These are phyloP conservation scores for Lasiosphaeria ovina DNA, from an alignment of 495 filamentous ascomycete species.

Conservation along the genomic window DNA sequence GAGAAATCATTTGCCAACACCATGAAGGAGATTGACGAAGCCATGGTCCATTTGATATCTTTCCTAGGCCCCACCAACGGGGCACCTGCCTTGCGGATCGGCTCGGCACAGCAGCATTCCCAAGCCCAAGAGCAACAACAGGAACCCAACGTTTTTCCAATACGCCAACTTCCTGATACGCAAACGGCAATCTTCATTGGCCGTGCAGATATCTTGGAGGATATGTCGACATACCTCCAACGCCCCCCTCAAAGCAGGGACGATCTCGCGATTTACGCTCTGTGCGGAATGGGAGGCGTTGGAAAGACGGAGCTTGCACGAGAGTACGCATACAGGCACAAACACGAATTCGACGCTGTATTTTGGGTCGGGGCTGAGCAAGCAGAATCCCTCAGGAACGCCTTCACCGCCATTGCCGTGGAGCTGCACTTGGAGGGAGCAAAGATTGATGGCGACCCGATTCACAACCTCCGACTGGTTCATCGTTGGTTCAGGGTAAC, in stretches of 20 bases:
- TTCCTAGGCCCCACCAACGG: too few species aligned
- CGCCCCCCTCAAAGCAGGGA: neutral
- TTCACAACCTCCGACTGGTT: neutral
- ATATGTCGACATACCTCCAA: too few species aligned
- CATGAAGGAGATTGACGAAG: too few species aligned
- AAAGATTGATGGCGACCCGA: neutral
- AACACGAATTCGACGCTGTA: neutral
- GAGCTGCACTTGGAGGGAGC: neutral
- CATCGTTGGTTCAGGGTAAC: neutral
- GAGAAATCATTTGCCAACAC: too few species aligned
- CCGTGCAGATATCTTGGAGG: too few species aligned
- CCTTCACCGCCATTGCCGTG: neutral
- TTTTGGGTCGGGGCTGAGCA: neutral
- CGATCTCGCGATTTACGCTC: neutral
- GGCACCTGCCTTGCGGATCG: too few species aligned
- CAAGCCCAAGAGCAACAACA: too few species aligned
- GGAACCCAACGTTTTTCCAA: too few species aligned
- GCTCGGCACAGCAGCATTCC: too few species aligned
- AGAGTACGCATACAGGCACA: neutral
- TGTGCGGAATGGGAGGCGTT: constrained; percentile 1
- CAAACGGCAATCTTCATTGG: too few species aligned
- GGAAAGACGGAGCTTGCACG: neutral
- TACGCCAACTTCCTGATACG: too few species aligned
- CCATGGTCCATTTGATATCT: too few species aligned
- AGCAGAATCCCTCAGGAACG: neutral